phyloP scores from a whole-genome alignment of 2,329 filamentous ascomycete species.

The Dendrostoma leiphaemia region DNA sequence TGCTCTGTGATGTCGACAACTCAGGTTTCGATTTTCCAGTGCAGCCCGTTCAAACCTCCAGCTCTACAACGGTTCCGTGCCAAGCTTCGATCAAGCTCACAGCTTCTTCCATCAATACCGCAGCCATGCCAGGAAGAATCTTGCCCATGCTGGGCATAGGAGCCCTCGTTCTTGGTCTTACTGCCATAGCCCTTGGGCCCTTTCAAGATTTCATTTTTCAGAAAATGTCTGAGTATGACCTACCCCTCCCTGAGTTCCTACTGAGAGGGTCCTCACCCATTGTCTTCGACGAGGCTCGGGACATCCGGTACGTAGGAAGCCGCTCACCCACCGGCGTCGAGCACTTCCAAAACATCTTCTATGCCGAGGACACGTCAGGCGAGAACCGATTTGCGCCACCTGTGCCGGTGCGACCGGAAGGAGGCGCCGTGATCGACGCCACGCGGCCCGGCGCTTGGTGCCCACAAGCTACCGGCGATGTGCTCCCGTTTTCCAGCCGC shows the following conservation, averaged over 20 bases:
- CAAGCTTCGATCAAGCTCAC: background rate
- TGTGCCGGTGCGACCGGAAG: constrained; percentile 19
- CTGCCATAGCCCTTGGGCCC: background rate
- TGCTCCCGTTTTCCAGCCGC: constrained; percentile 23
- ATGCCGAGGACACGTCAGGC: constrained; percentile 29
- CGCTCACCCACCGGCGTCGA: constrained; percentile 25
- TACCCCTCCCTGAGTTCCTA: background rate
- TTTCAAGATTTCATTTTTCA: background rate
- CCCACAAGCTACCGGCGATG: constrained; percentile 24
- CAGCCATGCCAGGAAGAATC: background rate
- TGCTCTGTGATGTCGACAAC: no score
- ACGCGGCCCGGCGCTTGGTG: constrained; percentile 28
- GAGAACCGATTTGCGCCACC: constrained; percentile 30
- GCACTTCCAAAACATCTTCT: constrained; percentile 31
- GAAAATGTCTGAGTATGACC: background rate
- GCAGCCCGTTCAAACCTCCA: background rate
- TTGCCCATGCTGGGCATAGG: background rate
- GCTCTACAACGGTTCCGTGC: background rate
- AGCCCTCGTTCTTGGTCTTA: constrained; percentile 3
- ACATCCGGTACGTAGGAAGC: constrained; percentile 26
- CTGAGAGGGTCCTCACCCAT: background rate
- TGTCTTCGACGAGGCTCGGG: constrained; percentile 7
- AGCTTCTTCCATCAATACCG: background rate
- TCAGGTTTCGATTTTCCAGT: no score
- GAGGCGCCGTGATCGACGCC: constrained; percentile 26